These are phyloP conservation scores for Fusarium devonianum DNA, from an alignment of 2,329 filamentous ascomycete species.

Conservation along the genomic window DNA sequence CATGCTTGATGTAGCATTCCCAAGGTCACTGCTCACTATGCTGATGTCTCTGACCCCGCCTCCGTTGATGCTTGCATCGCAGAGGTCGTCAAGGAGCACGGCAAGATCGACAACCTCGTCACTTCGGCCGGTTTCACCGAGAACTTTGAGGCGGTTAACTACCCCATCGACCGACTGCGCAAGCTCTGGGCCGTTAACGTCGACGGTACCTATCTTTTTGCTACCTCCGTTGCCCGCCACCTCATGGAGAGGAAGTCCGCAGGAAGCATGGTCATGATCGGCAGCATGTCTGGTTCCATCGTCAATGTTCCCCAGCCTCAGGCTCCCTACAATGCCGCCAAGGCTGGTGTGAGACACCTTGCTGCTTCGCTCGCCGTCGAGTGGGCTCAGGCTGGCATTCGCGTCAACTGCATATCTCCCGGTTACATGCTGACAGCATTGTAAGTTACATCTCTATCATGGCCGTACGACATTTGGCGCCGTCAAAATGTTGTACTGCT, in stretches of 20 bases:
- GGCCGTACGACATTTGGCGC: not conserved
- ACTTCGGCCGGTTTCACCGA: constrained; percentile 97
- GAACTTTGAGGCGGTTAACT: constrained; percentile 91
- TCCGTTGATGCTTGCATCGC: constrained; percentile 78
- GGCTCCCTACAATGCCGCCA: constrained; percentile 90
- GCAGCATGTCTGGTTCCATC: constrained; percentile 91
- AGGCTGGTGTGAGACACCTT: constrained; percentile 89
- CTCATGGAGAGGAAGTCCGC: constrained; percentile 80
- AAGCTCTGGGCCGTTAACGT: constrained; percentile 97
- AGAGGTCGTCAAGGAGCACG: constrained; percentile 66
- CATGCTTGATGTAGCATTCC: constrained; percentile 62
- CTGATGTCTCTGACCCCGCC: constrained; percentile 81
- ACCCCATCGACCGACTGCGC: constrained; percentile 88
- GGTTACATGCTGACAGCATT: constrained; percentile 96
- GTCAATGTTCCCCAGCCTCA: constrained; percentile 97
- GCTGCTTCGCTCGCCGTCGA: constrained; percentile 90
- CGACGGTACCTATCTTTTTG: constrained; percentile 89
- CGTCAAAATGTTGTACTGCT: not conserved
- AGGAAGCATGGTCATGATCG: constrained; percentile 93
- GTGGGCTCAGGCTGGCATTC: constrained; percentile 86
- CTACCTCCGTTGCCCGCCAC: constrained; percentile 83
- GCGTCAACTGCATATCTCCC: constrained; percentile 94
- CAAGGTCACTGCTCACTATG: constrained; percentile 87
- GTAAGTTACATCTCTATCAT: constrained; percentile 59
- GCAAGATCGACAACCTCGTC: constrained; percentile 88